Evolutionary conservation across 768 basidiomycete genomes (phyloP), one percentile per base, ranked within the genome.

Genomic region (Artomyces pyxidatus): DNA sequence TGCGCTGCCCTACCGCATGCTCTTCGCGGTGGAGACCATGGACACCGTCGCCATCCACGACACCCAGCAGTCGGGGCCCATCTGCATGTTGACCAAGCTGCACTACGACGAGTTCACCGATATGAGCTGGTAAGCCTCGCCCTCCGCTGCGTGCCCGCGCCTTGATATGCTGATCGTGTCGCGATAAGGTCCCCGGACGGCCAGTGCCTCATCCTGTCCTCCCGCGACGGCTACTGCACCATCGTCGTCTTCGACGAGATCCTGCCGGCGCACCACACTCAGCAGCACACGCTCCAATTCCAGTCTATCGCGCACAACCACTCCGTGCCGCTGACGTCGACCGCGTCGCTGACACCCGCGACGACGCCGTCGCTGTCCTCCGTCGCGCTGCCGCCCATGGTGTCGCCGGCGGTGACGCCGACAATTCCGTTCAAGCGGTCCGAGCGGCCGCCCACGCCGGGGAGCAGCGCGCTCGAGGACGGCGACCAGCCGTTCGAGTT

Each of bases 51-150:
- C 88, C 23, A 84, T 99, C 45, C 93, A 99, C 62, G 96, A 99
- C 63, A 98, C 94, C 4, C 96, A 98, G 68, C 95, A 98, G 69
- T 78, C 89, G 1, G 80, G 85, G 3, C 96, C 96, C 0, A 76
- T 97, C 45, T 92, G 91, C 59, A 70, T 98, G 58, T 77, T 99
- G 55, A 90, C 87, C 25, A 95, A 94, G 60, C 68, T 98, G 53
- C 96, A 99, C 67, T 98, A 96, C 63, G 92, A 95, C 53, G 91
- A 95, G 59, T 98, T 98, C 62, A 98, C 96, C 6, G 96, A 99
- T 68, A 74, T 96, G 67, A 81, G 85, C 37, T 99, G 96, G 96
- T 97, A 59, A 37, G 88, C 29, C 26, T 16, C 30, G 10, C 17
- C 11, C 14, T 19, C 43, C 19, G 9, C 16, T 23, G 11, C 6